A percentile compares a stretch with the other conserved stretches of the same genome.
Conservation (phyloP, 768 basidiomycete genomes). For the Exidia glandulosa region DNA sequence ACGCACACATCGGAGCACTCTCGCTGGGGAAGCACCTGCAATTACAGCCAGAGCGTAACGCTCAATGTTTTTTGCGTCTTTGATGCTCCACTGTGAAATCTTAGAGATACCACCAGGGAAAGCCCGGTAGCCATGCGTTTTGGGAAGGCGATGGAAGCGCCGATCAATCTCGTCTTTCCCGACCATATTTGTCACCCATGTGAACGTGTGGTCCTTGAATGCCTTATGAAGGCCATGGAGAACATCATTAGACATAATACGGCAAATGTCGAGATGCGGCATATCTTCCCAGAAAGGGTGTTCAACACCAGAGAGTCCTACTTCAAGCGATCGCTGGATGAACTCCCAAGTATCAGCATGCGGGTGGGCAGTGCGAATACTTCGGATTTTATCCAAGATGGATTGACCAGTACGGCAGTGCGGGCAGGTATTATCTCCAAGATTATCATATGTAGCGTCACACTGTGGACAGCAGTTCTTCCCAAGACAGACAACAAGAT, state of each 20-base stretch:
- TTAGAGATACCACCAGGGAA: conserved; percentile 33
- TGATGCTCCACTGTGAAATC: conserved; percentile 33
- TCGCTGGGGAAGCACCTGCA: neutral
- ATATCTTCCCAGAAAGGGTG: neutral
- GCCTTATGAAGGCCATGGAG: conserved; percentile 5
- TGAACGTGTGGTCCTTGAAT: conserved; percentile 9
- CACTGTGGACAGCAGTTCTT: neutral
- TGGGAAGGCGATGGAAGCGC: conserved; percentile 21
- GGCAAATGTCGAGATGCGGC: neutral
- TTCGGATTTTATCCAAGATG: neutral
- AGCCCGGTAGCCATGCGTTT: conserved; percentile 22
- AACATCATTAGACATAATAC: neutral
- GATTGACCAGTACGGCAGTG: neutral
- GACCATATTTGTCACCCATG: conserved; percentile 13
- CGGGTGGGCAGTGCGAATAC: neutral
- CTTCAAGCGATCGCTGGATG: neutral
- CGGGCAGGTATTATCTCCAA: neutral
- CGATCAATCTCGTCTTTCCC: conserved; percentile 26
- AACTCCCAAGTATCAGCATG: neutral
- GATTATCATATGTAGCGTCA: neutral
- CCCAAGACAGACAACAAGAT: neutral
- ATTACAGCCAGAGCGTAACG: conserved; percentile 18
- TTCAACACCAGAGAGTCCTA: neutral
- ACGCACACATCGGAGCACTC: neutral
- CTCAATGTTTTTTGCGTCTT: conserved; percentile 26